Conservation (phyloP, 108 stramenopile species). For the Seminavis robusta region DNA sequence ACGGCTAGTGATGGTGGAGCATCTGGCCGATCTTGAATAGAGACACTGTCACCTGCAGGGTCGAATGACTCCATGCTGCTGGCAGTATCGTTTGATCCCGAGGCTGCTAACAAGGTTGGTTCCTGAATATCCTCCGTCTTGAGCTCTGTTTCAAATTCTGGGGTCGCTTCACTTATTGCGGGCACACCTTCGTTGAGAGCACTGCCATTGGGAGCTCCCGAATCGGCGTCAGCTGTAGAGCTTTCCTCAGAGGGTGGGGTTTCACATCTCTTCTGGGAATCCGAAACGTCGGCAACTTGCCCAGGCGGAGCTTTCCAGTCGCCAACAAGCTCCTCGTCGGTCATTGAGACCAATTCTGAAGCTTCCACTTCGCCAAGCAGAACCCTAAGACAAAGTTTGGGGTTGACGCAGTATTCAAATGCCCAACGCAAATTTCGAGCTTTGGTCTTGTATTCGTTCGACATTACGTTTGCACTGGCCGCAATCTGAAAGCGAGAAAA, state of each 20-base stretch:
- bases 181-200: not conserved
- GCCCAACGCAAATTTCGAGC: conserved; percentile 45
- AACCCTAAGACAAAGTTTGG: conserved; percentile 54
- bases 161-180: not conserved
- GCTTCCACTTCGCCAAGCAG: conserved; percentile 43
- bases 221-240: not conserved
- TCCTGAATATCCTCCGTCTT: no score
- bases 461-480: conserved; percentile 7
- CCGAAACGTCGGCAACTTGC: conserved; percentile 9
- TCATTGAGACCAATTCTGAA: conserved; percentile 49
- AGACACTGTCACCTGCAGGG: no score
- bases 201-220: not conserved
- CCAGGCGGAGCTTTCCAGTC: conserved; percentile 40
- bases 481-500: conserved; percentile 30
- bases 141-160: no score
- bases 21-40: no score
- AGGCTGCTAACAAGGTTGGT: no score
- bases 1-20: no score
- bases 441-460: conserved; percentile 50
- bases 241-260: not conserved
- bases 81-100: no score
- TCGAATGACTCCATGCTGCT: no score
- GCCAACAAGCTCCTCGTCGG: conserved; percentile 58
- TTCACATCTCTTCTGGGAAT: conserved; percentile 19
- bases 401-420: conserved; percentile 52